Evolutionary conservation across 2,329 filamentous ascomycete genomes (phyloP).

Genomic region (Fragosphaeria purpurea): DNA sequence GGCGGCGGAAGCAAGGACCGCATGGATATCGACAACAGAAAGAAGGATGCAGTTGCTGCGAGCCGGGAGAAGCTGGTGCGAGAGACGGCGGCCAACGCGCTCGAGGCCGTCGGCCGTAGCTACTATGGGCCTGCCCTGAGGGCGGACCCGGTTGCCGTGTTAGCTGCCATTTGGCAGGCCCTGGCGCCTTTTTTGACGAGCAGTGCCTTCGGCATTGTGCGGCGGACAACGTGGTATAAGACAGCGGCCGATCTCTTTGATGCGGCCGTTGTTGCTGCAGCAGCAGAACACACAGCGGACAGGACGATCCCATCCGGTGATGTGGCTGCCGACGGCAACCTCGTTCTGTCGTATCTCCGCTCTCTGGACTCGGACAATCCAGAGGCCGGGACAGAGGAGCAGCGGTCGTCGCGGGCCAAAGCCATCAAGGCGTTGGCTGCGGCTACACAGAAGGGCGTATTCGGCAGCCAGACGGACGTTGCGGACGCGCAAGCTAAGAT

Average conservation of each 20-base stretch:
- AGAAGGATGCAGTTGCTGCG: conserved; percentile 11
- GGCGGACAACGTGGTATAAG: conserved; percentile 43
- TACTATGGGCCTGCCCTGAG: conserved; percentile 34
- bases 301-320: conserved; percentile 15
- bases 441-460: conserved; percentile 32
- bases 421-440: conserved; percentile 32
- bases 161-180: conserved; percentile 29
- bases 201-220: conserved; percentile 30
- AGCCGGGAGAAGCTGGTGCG: conserved; percentile 29
- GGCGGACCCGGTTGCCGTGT: conserved; percentile 25
- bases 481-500: conserved; percentile 23
- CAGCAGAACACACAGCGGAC: neutral
- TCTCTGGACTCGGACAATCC: conserved; percentile 37
- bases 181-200: conserved; percentile 32
- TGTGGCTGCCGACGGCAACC: conserved; percentile 11
- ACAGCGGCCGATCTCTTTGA: conserved; percentile 37
- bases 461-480: conserved; percentile 21
- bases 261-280: conserved; percentile 22
- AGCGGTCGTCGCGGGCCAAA: conserved; percentile 37
- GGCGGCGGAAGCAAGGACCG: conserved; percentile 9
- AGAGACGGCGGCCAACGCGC: conserved; percentile 36
- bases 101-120: conserved; percentile 40
- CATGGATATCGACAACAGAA: neutral
- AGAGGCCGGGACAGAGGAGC: conserved; percentile 40
- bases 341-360: conserved; percentile 30